These are phyloP conservation scores for Candida tallmaniae DNA, from an alignment of 805 yeast species.

Conservation along the genomic window DNA sequence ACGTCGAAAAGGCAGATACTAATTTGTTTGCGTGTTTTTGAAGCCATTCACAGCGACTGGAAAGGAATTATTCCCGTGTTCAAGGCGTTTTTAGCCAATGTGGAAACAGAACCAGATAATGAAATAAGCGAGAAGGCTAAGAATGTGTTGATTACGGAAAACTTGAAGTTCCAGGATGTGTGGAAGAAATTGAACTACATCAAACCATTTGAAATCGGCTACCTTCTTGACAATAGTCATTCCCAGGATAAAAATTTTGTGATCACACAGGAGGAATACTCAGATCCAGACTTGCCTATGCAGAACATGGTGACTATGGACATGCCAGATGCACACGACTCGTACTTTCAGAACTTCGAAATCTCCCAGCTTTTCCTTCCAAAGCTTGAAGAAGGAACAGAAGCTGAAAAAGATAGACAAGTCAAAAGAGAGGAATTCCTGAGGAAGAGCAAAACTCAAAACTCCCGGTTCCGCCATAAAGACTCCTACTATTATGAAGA, in stretches of 20 bases:
- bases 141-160: slow-evolving; percentile 2
- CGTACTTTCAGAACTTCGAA: slow-evolving; percentile 5
- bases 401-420: too few relatives aligned
- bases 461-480: too few relatives aligned
- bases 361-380: slow-evolving; percentile 8
- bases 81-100: slow-evolving; percentile 7
- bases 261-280: slow-evolving; percentile 3
- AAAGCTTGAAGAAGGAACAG: not conserved
- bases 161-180: slow-evolving; percentile 1
- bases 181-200: slow-evolving; percentile 1
- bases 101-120: not conserved
- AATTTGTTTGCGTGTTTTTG: slow-evolving; percentile 6
- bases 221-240: slow-evolving; percentile 4
- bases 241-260: not conserved
- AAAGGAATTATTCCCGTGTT: slow-evolving; percentile 10
- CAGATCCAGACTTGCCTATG: slow-evolving; percentile 6
- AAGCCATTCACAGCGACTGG: slow-evolving; percentile 7
- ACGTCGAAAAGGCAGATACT: slow-evolving; percentile 9
- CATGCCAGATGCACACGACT: slow-evolving; percentile 5
- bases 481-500: too few relatives aligned
- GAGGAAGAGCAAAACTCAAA: too few relatives aligned
- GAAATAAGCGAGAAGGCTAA: slow-evolving; percentile 3
- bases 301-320: slow-evolving; percentile 4
- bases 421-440: not conserved
- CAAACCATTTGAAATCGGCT: slow-evolving; percentile 10